Conservation (phyloP, 352 stramenopile species). For the Globisporangium cylindrosporum region DNA sequence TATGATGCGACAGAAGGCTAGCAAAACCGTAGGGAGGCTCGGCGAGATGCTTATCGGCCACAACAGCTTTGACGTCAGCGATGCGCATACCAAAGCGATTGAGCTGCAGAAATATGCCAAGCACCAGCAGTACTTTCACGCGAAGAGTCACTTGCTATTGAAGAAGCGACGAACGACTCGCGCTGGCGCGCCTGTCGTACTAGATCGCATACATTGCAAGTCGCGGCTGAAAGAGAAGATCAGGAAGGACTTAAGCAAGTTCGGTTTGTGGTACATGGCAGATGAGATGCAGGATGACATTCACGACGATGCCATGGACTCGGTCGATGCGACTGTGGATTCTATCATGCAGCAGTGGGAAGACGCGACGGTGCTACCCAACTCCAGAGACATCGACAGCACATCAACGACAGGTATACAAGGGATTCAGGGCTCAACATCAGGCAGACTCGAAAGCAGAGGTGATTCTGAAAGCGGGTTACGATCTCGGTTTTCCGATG, state of each 20-base stretch:
- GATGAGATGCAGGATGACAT: not conserved
- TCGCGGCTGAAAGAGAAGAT: slow-evolving; percentile 44
- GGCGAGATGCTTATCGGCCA: slow-evolving; percentile 1
- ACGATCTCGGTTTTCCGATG: not conserved
- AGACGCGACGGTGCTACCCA: slow-evolving; percentile 2
- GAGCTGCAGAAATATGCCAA: slow-evolving; percentile 7
- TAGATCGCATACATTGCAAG: slow-evolving; percentile 29
- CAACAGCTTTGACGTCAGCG: not conserved
- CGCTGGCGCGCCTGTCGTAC: slow-evolving; percentile 28
- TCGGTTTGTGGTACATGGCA: slow-evolving; percentile 51
- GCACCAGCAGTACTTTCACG: slow-evolving; percentile 18
- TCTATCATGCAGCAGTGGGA: slow-evolving; percentile 62
- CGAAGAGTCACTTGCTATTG: slow-evolving; percentile 13
- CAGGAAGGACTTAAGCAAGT: slow-evolving; percentile 52
- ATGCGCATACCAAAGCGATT: not conserved
- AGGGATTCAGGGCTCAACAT: not conserved
- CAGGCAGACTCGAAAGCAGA: not conserved
- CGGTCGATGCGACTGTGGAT: slow-evolving; percentile 50
- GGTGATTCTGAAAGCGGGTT: not conserved
- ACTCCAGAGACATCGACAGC: not conserved
- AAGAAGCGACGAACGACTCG: slow-evolving; percentile 30
- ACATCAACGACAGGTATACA: not conserved
- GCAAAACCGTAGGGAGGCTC: slow-evolving; percentile 13
- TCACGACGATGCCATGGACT: slow-evolving; percentile 29
- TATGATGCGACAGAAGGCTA: slow-evolving; percentile 1